Evolutionary conservation across 148 eudicot species (phyloP).

Genomic region (Cornus kousa): DNA sequence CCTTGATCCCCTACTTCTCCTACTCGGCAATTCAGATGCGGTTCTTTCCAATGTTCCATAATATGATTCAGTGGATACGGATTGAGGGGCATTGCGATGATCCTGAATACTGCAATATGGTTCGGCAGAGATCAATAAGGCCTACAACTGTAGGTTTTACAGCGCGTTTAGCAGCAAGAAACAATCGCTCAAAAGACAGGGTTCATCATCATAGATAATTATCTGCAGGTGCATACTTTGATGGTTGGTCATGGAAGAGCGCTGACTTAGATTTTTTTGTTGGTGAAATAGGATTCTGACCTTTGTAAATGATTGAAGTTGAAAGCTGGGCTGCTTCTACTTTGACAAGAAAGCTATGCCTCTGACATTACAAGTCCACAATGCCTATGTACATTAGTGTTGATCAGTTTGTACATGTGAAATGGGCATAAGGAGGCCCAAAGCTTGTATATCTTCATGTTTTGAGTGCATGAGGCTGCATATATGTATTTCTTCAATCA

Average conservation of each 20-base stretch:
- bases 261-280: no score
- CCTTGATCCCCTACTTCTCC: conserved; percentile 59
- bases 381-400: not conserved
- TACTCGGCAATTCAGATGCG: conserved; percentile 57
- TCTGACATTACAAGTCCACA: not conserved
- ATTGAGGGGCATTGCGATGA: conserved; percentile 57
- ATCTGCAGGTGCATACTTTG: no score
- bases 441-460: not conserved
- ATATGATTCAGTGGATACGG: conserved; percentile 80
- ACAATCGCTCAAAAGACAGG: conserved; percentile 3
- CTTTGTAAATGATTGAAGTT: not conserved
- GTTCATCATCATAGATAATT: not conserved
- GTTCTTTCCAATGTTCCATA: conserved; percentile 82
- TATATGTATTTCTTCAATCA: not conserved
- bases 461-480: not conserved
- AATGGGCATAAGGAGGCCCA: not conserved
- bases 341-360: not conserved
- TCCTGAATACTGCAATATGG: conserved; percentile 55
- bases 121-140: conserved; percentile 62
- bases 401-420: not conserved
- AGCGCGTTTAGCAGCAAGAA: conserved; percentile 51
- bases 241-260: not conserved
- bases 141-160: conserved; percentile 61
- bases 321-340: not conserved
- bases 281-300: not conserved